Evolutionary conservation across 768 basidiomycete genomes (phyloP).

Genomic region (Cantharellus cinnabarinus): DNA sequence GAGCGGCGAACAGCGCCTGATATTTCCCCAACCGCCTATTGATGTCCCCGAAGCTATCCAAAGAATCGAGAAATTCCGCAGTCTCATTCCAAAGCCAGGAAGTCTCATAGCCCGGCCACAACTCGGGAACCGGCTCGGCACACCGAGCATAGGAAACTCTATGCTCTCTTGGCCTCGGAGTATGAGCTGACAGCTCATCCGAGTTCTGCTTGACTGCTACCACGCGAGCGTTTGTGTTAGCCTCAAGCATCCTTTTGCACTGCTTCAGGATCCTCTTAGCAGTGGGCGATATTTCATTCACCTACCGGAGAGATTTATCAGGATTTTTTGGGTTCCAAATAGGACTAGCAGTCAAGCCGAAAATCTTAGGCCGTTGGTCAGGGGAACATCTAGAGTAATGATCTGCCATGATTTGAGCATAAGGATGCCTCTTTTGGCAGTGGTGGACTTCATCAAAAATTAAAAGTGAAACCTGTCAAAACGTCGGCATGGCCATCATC

Average conservation of each 20-base stretch:
- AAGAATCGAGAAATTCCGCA: background rate
- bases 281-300: background rate
- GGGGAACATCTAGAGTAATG: constrained; percentile 27
- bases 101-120: constrained; percentile 29
- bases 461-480: constrained; percentile 31
- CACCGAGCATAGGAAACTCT: constrained; percentile 12
- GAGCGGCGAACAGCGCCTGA: constrained; percentile 33
- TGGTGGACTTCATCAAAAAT: constrained; percentile 31
- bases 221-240: constrained; percentile 52
- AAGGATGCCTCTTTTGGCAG: constrained; percentile 27
- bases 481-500: background rate
- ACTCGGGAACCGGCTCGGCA: constrained; percentile 22
- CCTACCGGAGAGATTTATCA: constrained; percentile 29
- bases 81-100: constrained; percentile 12
- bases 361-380: constrained; percentile 49
- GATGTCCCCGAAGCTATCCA: background rate
- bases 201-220: constrained; percentile 52
- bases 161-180: constrained; percentile 49
- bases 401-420: constrained; percentile 37
- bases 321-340: constrained; percentile 65
- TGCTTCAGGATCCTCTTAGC: background rate
- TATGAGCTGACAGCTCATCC: constrained; percentile 39
- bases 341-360: constrained; percentile 85
- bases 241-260: constrained; percentile 29
- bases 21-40: constrained; percentile 21